Base-by-base conservation (phyloP, 345 rosid species). In the Camelina hispida region DNA sequence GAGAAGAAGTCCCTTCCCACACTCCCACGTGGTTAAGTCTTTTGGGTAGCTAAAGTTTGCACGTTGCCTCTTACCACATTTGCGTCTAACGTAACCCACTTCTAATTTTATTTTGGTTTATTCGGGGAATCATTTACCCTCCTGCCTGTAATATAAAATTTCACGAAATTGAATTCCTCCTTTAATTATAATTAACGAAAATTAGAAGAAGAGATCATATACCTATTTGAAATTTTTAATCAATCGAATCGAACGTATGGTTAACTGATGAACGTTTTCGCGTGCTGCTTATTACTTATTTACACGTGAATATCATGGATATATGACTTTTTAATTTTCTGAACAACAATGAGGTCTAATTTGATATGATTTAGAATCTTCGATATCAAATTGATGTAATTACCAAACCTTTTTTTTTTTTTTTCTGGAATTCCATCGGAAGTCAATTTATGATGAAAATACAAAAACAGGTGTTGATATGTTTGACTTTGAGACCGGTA, bases 351-450 rank as follows among this genome's bases (percentile, higher is more conserved):
- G 25, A 71, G 50, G 9, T 48, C n/a, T 13, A 42, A 9, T 62
- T 72, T 67, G 48, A 62, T n/a, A 52, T 61, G 69, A 72, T 72
- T 62, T 52, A 12, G 69, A 73, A 55, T 52, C 37, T 50, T 6
- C n/a, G n/a, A n/a, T n/a, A n/a, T n/a, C n/a, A 4, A 46, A 13
- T 51, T 30, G 64, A 64, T 64, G 54, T 72, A 42, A 17, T 40
- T 30, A 43, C 70, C 23, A 54, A 73, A 52, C 0, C 7, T 9
- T 16, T 23, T 17, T 0, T 20, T 20, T 16, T 44, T 9, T 32
- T 46, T 9, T n/a, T n/a, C n/a, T 32, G 17, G 37, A 18, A 37
- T 69, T 66, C 43, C 2, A 48, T 40, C 34, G 14, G 66, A 74
- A 66, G 78, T 74, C 72, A 74, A 37, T n/a, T n/a, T n/a, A 23